Percentiles rank a stretch among this genome's conserved stretches.
Evolutionary conservation across 352 stramenopile genomes (phyloP).

Genomic region (Pythium periplocum): DNA sequence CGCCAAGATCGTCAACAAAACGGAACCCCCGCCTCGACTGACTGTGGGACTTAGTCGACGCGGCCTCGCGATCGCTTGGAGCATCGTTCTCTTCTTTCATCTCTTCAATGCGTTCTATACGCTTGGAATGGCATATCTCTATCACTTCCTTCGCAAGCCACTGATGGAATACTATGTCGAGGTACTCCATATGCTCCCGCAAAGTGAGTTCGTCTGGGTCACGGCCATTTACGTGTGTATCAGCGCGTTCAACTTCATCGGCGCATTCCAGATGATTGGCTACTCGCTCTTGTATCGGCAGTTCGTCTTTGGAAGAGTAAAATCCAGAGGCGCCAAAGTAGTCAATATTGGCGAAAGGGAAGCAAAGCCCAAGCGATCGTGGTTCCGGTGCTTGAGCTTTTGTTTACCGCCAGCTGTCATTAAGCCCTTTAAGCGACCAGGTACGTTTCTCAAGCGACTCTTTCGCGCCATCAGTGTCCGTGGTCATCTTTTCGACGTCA

Average conservation of each 20-base stretch:
- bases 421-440: background rate
- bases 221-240: conserved; percentile 7
- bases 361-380: conserved; percentile 1
- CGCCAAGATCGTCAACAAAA: conserved; percentile 1
- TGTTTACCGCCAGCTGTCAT: conserved; percentile 5
- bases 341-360: background rate
- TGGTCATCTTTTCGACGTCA: conserved; percentile 18
- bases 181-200: conserved; percentile 11
- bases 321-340: background rate
- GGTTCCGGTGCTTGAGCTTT: background rate
- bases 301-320: conserved; percentile 7
- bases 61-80: conserved; percentile 6
- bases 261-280: conserved; percentile 8
- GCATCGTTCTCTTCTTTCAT: conserved; percentile 18
- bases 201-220: conserved; percentile 7
- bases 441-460: background rate
- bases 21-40: conserved; percentile 3
- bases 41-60: conserved; percentile 4
- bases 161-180: conserved; percentile 15
- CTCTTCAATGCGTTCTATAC: conserved; percentile 19
- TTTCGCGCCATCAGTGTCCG: conserved; percentile 14
- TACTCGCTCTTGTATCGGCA: conserved; percentile 7
- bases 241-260: conserved; percentile 15
- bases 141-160: conserved; percentile 6
- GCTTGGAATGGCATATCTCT: conserved; percentile 10